Evolutionary conservation across 169 alveolate genomes (phyloP), one percentile per base, ranked within the genome.

Genomic region (Plasmodium coatneyi): DNA sequence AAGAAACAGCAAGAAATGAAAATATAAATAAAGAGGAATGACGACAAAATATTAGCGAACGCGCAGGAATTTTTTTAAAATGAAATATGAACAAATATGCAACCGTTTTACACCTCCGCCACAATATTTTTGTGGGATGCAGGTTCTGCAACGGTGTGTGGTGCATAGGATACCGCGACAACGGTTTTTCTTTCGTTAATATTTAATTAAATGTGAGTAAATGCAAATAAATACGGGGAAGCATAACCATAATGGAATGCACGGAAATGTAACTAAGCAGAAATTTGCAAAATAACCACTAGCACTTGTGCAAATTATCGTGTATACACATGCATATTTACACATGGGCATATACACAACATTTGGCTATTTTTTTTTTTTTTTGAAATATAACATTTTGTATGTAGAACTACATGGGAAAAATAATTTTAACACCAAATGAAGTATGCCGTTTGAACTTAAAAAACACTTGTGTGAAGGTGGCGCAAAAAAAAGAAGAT

Each of bases 101-200:
- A 82, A 36, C 34, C 7, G 9, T 28, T 70, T 83, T 32, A 41
- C 41, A 22, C 60, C 22, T 19, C 39, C 36, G 36, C 52, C 46
- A 70, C n/a, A 70, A 60, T 39, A 36, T 41, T 41, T 71, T 83
- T 71, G 71, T 43, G 60, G 70, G 32, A 83, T 83, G 82, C 70
- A 54, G 30, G 60, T 71, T 83, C 82, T 34, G 39, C 43, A 83
- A n/a, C 52, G 81, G 34, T 83, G 92, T 52, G 82, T 41, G 36
- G 52, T 6, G 92, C 52, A 83, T 41, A 72, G 76, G 52, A 41
- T 43, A 54, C 36, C 81, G 49, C 74, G 76, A 83, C 92, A 83
- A 83, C 92, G 28, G n/a, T 71, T 83, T 70, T 70, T 83, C 16
- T 71, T 83, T 41, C 30, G 34, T 71, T 82, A 60, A 82, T 83